Base-by-base conservation (phyloP, 106 monocot species). In the Allium sativum region DNA sequence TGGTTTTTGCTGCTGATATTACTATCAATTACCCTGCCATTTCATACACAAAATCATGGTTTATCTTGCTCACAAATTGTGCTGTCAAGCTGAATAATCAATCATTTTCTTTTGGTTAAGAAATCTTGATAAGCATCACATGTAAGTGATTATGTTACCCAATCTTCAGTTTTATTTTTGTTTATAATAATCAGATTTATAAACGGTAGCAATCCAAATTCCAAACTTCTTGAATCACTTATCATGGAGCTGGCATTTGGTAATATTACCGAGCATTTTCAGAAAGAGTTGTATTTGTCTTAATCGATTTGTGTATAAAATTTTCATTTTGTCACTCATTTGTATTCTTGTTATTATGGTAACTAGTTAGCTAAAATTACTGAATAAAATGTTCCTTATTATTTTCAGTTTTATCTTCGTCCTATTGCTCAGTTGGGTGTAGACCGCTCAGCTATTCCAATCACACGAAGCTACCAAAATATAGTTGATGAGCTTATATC, bases 391-490 rank as follows among this genome's bases (percentile, higher is more conserved):
- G 13, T 18, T 54, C 20, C 40, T 21, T 21, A 47, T 51, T 41
- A 57, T 1, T 73, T 76, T 60, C 78, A 98, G 98, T 98, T 88
- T 62, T 73, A 88, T 73, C 68, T 98, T 68, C 91, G 98, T 10
- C 98, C 98, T 20, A 72, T 75, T 65, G 66, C 92, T 65, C 92
- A 79, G 48, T 68, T 92, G 41, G 98, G 98, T 2, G 45, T 88
- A 68, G 98, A 98, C 57, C 75, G 58, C 72, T 85, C 92, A 57
- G 63, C 58, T 48, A 78, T 92, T 59, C 88, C 98, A 62, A 71
- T 20, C 53, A 41, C 41, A 18, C 42, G 73, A n/a, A 83, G 67
- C 59, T 68, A 70, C 44, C 20, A 51, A 44, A 69, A 78, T 45
- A 79, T 92, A 61, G 53, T 92, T 12, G 57, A 73, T 42, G 92